Conservation (phyloP, 768 basidiomycete genomes). For the Tulasnella sp. region DNA sequence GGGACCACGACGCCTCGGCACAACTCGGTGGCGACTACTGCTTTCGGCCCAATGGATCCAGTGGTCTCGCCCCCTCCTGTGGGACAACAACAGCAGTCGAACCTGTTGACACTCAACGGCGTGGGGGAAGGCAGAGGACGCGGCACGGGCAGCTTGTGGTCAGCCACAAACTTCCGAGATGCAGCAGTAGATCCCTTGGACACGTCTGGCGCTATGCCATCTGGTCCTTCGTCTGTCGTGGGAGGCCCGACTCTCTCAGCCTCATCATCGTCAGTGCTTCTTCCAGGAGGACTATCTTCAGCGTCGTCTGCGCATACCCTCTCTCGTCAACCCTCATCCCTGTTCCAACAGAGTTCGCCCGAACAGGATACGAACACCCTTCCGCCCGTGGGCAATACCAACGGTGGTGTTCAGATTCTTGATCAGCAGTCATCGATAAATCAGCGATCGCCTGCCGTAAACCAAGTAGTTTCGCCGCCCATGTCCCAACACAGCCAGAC, state of each 20-base stretch:
- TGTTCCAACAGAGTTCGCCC: not conserved
- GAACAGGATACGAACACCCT: not conserved
- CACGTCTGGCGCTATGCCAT: constrained; percentile 1
- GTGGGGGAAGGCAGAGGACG: not conserved
- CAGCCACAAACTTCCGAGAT: not conserved
- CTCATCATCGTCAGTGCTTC: too few relatives aligned
- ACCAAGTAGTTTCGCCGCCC: too few relatives aligned
- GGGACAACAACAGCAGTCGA: too few relatives aligned
- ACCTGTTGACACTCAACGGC: not conserved
- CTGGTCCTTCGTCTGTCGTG: constrained; percentile 4
- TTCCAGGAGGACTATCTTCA: not conserved
- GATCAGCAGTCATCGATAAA: constrained; percentile 1
- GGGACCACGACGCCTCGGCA: not conserved
- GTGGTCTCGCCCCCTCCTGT: too few relatives aligned
- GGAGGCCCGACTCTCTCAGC: constrained; percentile 1
- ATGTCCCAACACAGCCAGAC: too few relatives aligned
- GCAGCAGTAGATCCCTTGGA: constrained; percentile 5
- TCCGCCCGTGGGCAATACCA: not conserved
- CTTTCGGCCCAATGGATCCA: not conserved
- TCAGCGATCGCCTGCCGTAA: too few relatives aligned
- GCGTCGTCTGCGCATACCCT: not conserved
- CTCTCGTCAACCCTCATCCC: constrained; percentile 6
- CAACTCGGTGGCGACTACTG: not conserved
- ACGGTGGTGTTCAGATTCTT: not conserved
- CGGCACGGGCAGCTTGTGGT: not conserved